Evolutionary conservation across 768 basidiomycete species (phyloP), one percentile per base, ranked within the genome.

Genomic region (Exidia glandulosa): DNA sequence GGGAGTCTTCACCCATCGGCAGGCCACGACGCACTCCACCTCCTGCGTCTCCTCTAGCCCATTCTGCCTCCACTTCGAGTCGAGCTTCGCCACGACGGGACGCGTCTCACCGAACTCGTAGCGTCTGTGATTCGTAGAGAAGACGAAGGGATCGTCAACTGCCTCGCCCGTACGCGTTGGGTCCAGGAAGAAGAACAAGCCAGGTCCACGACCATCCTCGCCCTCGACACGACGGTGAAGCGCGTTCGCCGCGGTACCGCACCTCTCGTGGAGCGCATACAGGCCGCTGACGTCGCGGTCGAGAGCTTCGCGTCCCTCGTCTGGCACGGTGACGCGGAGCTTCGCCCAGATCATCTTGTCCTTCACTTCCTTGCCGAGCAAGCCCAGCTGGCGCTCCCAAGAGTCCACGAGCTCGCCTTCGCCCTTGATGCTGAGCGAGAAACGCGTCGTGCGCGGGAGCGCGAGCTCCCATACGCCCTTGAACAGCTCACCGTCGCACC

Each of bases 221-320:
- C 69, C 59, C 16, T 70, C 56, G 27, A 76, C 68, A 63, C 81
- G 85, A 71, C 82, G 85, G 72, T 95, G 92, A 54, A 97, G 75
- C 25, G 88, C 87, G 29, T 81, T 79, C 68, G 88, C 91, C 7
- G 94, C 91, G 2, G 90, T 91, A 6, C 94, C 93, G 60, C 94
- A 97, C 68, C 86, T 87, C 63, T 89, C 86, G 57, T 94, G 75
- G 55, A 94, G 83, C 29, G 74, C 72, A 68, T 96, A 97, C 1
- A 74, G 75, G 4, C 94, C 94, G 5, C 86, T 84, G 50, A 96
- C 85, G 67, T 90, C 83, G 52, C 87, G 84, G 70, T 95, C 94
- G 32, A 90, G 80, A 58, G 73, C 69, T 1, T 74, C 67, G 30
- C 79, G 75, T 5, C 66, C 62, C 32, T 79, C 76, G 9, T 71